phyloP scores from a whole-genome alignment of 805 yeast species.

The Henningerozyma blattae region DNA sequence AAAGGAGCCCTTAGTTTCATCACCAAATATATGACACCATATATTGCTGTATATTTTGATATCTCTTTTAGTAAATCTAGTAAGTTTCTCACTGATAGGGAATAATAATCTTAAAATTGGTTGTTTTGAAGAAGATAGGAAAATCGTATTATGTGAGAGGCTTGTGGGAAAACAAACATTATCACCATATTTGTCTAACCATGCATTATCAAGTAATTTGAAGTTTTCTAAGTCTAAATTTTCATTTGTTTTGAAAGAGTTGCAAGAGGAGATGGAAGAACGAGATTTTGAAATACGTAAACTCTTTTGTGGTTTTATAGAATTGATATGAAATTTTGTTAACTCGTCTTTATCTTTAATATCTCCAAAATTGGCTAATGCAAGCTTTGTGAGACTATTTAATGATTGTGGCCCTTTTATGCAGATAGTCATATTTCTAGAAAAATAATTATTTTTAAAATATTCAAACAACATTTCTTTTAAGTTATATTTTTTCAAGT shows the following conservation, averaged over 20 bases:
- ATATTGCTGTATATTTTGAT: conserved; percentile 24
- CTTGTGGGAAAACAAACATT: conserved; percentile 15
- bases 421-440: conserved; percentile 45
- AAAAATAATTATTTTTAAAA: conserved; percentile 30
- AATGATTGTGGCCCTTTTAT: conserved; percentile 57
- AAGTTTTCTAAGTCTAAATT: conserved; percentile 2
- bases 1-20: conserved; percentile 43
- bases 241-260: too few relatives aligned
- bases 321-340: not conserved
- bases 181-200: conserved; percentile 8
- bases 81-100: conserved; percentile 21
- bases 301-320: not conserved
- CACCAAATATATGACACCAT: conserved; percentile 54
- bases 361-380: conserved; percentile 31
- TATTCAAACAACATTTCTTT: conserved; percentile 27
- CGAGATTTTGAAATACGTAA: too few relatives aligned
- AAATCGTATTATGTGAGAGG: conserved; percentile 21
- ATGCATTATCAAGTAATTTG: conserved; percentile 15
- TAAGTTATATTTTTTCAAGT: conserved; percentile 25
- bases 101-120: conserved; percentile 35
- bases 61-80: conserved; percentile 13
- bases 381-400: conserved; percentile 42
- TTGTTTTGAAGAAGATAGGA: conserved; percentile 27
- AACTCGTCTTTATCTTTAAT: conserved; percentile 10
- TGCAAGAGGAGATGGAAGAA: too few relatives aligned